Conservation (phyloP, 164 flowering plant species). For the Vitis labrusca region DNA sequence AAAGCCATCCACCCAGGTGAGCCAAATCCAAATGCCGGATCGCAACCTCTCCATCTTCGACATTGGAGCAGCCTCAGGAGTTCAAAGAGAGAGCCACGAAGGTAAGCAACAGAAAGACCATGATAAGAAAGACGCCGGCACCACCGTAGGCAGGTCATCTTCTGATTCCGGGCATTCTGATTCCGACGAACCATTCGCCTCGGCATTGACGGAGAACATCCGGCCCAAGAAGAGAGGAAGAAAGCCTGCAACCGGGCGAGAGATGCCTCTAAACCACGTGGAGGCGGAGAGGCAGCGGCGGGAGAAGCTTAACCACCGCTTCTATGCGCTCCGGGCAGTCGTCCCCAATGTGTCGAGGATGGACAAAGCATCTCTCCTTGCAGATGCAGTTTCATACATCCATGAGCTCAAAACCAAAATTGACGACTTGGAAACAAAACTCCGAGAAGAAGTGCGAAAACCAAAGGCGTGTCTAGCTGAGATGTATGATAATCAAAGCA, state of each 20-base stretch:
- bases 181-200: slow-evolving; percentile 5
- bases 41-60: not conserved
- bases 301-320: slow-evolving; percentile 36
- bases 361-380: slow-evolving; percentile 48
- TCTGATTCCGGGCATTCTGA: slow-evolving; percentile 17
- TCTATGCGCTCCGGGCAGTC: slow-evolving; percentile 42
- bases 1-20: not conserved
- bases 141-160: not conserved
- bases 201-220: not conserved
- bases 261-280: slow-evolving; percentile 28
- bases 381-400: slow-evolving; percentile 31
- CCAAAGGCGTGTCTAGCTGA: not conserved
- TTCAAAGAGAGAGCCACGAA: not conserved
- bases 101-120: not conserved
- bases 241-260: slow-evolving; percentile 7
- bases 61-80: not conserved
- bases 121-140: not conserved
- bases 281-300: slow-evolving; percentile 48
- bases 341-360: slow-evolving; percentile 47
- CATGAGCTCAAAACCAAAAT: slow-evolving; percentile 25
- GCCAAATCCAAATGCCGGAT: not conserved
- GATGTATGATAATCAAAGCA: not conserved
- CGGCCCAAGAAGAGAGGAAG: slow-evolving; percentile 18
- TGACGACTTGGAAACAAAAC: slow-evolving; percentile 12
- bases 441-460: not conserved